Base-by-base conservation (phyloP, 257 asterid species). In the Penstemon eatonii region DNA sequence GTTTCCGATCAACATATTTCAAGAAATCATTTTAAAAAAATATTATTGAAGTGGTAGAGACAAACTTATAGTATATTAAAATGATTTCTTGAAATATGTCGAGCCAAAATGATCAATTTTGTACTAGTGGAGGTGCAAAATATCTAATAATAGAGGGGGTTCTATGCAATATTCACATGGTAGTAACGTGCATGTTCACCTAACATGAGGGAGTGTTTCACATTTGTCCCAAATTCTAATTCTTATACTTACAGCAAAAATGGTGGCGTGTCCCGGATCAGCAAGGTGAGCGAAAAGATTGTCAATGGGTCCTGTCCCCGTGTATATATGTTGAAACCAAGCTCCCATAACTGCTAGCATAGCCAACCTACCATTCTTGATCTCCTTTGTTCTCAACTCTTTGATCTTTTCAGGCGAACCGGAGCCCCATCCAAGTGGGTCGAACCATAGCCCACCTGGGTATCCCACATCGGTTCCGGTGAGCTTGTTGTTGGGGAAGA, bases 301-400 rank as follows among this genome's bases (percentile, higher is more conserved):
- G 53, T 93, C 99, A 1, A 93, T 93, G 38, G 99, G 99, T 4
- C 97, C 99, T 0, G 92, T 87, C 54, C 99, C 97, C 1, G 99
- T 93, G 84, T 93, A 93, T 70, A 90, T 89, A 75, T 89, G 97
- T 78, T 94, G 99, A 81, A 94, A 94, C 99, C 99, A 94, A 0
- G 97, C 99, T 45, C 99, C 99, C 84, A 94, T 84, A 8, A 94
- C 99, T 0, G 97, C 99, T 84, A 94, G 71, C 99, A 94, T 94
- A 1, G 99, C 99, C 63, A 90, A 51, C 62, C 99, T 74, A 4
- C 99, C 97, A 15, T 94, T 94, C 88, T 94, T 94, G 80, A 94
- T 85, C 77, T 94, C 99, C 81, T 94, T 94, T n/a, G 95, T 86
- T 74, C 99, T 90, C 78, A 94, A 67, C 80, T 94, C 96, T 93